Evolutionary conservation across 768 basidiomycete species (phyloP), one percentile per base, ranked within the genome.

Genomic region (Tulasnella sp.): DNA sequence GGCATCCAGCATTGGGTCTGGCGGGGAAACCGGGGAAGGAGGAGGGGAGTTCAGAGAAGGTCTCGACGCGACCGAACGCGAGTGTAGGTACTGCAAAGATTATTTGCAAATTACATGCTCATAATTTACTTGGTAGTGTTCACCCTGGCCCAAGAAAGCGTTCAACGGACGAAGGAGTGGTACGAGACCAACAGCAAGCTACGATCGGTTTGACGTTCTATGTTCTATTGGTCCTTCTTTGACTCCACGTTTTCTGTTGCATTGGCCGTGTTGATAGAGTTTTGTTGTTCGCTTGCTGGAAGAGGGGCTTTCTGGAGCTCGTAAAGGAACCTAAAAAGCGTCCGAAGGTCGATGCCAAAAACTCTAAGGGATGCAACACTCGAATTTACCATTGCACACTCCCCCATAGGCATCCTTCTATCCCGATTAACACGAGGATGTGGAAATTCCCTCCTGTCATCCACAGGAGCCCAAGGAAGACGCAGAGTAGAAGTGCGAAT

Each of bases 21-120:
- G 75, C 26, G 87, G 87, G 15, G 87, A 88, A 3, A 85, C 88
- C 9, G 89, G 87, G 18, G 91, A 92, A 80, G 82, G 85, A 79
- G 82, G 85, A 7, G 91, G 92, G 80, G 85, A 88, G 16, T 98
- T 98, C 82, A 87, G 94, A 80, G 96, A 97, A 83, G 96, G 96
- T 1, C 88, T 98, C 79, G 96, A 98, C 77, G 90, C 89, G n/a
- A 94, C 93, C 18, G 96, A 98, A 83, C 88, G 96, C 80, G 95
- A 97, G 86, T 81, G 96, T 97, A 83, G 87, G 91, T 86, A n/a
- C 69, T 26, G 73, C 18, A 9, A 26, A 29, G 69, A 75, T 15
- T 42, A 37, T n/a, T 48, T 23, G 18, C 32, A 67, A 37, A 74
- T 61, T 61, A 44, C 20, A 18, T 55, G 37, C 32, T 70, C n/a